A percentile compares a stretch with the other conserved stretches of the same genome.
Evolutionary conservation across 1,284 basidiomycete genomes (phyloP).

Genomic region (Fomitopsis betulina): DNA sequence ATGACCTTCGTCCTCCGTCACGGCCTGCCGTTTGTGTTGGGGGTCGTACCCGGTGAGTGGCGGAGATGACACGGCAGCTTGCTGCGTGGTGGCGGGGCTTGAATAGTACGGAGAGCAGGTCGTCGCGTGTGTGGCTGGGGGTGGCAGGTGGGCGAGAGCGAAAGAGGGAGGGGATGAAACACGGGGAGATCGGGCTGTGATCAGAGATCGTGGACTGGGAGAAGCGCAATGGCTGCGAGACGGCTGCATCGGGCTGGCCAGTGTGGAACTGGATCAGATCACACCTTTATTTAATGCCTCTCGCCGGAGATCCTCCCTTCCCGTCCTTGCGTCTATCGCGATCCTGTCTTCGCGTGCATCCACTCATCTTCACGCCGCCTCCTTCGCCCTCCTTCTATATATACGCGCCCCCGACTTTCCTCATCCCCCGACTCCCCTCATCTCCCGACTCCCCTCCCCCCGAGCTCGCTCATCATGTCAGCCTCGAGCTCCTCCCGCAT

Average conservation of each 20-base stretch:
- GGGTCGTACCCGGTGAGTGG: no score
- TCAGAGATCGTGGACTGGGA: neutral
- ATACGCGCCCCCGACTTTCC: constrained; percentile 4
- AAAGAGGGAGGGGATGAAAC: neutral
- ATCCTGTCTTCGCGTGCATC: constrained; percentile 2
- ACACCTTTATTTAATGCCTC: neutral
- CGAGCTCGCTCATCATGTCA: constrained; percentile 11
- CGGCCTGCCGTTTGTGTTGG: neutral
- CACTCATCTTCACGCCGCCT: neutral
- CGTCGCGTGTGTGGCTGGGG: neutral
- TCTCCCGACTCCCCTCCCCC: neutral
- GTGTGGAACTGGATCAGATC: neutral
- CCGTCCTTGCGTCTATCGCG: constrained; percentile 1
- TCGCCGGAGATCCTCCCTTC: neutral
- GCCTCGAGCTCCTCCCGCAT: constrained; percentile 15
- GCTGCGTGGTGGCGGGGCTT: neutral
- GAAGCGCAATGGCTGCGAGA: no score
- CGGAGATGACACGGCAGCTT: neutral
- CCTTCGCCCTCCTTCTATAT: constrained; percentile 3
- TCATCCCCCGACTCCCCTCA: neutral
- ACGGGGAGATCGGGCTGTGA: neutral
- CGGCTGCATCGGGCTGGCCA: neutral
- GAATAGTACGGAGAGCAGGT: neutral
- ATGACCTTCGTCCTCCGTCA: neutral
- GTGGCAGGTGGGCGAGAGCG: neutral